Percentiles rank a stretch among this genome's conserved stretches.
phyloP scores from a whole-genome alignment of 1,139 yeast genomes.

The Suhomyces bokatorum region DNA sequence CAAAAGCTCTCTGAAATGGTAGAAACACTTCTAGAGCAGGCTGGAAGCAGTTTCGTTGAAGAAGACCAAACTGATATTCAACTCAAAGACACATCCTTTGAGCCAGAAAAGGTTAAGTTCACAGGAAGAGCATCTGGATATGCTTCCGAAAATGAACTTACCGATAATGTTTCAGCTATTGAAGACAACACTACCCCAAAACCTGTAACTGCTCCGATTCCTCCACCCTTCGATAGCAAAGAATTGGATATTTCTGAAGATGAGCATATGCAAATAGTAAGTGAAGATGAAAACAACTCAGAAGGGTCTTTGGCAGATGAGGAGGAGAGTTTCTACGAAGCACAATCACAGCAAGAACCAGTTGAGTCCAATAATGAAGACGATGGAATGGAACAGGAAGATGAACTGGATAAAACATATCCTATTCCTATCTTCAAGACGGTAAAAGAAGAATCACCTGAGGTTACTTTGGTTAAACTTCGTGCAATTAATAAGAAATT shows the following conservation, averaged over 20 bases:
- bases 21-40: constrained; percentile 1
- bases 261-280: constrained; percentile 13
- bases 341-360: neutral
- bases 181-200: constrained; percentile 7
- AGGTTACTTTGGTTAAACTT: constrained; percentile 28
- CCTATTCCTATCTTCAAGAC: constrained; percentile 33
- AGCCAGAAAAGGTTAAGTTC: neutral
- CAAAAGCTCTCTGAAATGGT: constrained; percentile 4
- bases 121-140: constrained; percentile 18
- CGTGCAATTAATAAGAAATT: constrained; percentile 35
- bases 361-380: constrained; percentile 1
- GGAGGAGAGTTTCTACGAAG: constrained; percentile 15
- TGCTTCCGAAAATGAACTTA: constrained; percentile 24
- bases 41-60: neutral
- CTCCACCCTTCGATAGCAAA: constrained; percentile 21
- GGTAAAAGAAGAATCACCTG: constrained; percentile 34
- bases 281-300: constrained; percentile 22
- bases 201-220: constrained; percentile 19
- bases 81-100: neutral
- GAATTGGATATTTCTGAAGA: constrained; percentile 8
- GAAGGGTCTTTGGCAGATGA: constrained; percentile 34
- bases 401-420: neutral
- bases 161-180: constrained; percentile 7
- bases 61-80: neutral
- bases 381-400: neutral